These are phyloP conservation scores for Plasmodium vinckei DNA, from an alignment of 169 alveolate genomes.

Conservation along the genomic window DNA sequence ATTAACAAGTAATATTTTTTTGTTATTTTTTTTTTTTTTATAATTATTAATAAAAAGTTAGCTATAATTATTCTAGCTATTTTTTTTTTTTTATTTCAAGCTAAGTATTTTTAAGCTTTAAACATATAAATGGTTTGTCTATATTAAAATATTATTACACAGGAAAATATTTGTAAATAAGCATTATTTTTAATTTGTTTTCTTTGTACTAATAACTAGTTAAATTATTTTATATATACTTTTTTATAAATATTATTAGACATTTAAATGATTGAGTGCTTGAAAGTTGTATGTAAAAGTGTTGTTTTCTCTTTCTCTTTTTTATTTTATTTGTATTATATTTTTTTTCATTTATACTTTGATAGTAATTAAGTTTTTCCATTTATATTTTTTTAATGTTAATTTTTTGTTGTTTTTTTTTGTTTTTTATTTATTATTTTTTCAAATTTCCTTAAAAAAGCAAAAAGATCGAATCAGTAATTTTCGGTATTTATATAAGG, in stretches of 20 bases:
- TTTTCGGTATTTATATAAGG: too few relatives aligned
- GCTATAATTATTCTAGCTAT: constrained; percentile 6
- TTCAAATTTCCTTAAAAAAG: neutral
- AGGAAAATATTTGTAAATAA: neutral
- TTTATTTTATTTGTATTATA: neutral
- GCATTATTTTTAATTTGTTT: neutral
- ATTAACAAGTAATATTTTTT: neutral
- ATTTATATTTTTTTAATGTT: neutral
- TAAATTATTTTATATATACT: neutral
- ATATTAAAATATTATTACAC: neutral
- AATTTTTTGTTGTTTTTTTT: neutral
- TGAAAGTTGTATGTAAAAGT: neutral
- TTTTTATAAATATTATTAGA: neutral
- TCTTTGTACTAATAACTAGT: neutral
- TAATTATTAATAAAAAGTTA: constrained; percentile 9
- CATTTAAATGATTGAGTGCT: neutral
- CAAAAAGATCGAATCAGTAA: neutral
- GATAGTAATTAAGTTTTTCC: neutral
- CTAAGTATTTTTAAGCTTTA: neutral
- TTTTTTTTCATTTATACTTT: neutral
- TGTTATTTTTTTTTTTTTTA: constrained; percentile 10
- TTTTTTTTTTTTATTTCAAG: constrained; percentile 23
- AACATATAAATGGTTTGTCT: neutral
- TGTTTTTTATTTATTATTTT: neutral
- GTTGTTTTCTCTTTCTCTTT: neutral